These are phyloP conservation scores for Candida cerambycidarum DNA, from an alignment of 805 yeast species.

Conservation along the genomic window DNA sequence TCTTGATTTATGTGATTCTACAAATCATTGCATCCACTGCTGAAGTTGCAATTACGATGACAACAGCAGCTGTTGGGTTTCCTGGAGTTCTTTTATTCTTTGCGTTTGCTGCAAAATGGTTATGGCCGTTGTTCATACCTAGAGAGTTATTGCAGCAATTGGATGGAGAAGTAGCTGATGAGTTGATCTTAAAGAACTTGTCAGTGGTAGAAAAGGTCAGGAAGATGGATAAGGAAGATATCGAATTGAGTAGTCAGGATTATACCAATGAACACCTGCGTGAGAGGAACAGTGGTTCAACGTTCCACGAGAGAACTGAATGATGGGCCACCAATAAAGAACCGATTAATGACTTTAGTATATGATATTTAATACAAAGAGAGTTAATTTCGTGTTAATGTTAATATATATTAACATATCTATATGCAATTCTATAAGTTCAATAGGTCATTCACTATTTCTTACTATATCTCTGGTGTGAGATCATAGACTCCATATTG, in stretches of 20 bases:
- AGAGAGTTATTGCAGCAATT: constrained; percentile 56
- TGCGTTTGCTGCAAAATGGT: constrained; percentile 55
- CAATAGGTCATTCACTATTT: too few species aligned
- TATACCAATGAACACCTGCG: too few species aligned
- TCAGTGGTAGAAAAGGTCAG: constrained; percentile 25
- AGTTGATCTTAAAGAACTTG: constrained; percentile 51
- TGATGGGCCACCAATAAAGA: too few species aligned
- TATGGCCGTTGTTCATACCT: constrained; percentile 65
- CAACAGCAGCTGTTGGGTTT: constrained; percentile 91
- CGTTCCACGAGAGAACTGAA: too few species aligned
- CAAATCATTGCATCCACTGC: constrained; percentile 69
- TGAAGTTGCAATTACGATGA: constrained; percentile 83
- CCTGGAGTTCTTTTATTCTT: constrained; percentile 82
- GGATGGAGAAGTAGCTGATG: constrained; percentile 66
- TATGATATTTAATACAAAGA: too few species aligned
- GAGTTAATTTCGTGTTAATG: background rate
- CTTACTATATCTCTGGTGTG: too few species aligned
- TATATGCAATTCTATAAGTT: constrained; percentile 4
- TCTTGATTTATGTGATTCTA: constrained; percentile 54
- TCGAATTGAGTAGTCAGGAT: too few species aligned
- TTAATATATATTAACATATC: constrained; percentile 5
- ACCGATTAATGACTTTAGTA: too few species aligned
- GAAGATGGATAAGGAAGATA: constrained; percentile 5
- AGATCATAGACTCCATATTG: background rate
- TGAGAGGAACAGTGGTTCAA: too few species aligned